phyloP scores from a whole-genome alignment of 768 basidiomycete genomes.

The Rhizopogon salebrosus region DNA sequence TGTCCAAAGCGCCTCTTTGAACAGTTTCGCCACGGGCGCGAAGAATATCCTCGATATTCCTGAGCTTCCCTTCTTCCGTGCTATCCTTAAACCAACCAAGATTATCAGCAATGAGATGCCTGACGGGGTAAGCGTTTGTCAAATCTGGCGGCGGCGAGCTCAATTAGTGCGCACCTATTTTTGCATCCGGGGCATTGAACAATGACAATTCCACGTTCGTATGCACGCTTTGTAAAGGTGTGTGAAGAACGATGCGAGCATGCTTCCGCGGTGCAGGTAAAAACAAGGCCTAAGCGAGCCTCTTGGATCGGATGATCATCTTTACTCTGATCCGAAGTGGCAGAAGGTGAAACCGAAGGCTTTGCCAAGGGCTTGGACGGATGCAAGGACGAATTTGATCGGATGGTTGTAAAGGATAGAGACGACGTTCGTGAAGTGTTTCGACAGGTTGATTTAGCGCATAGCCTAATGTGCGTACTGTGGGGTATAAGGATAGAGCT shows the following conservation, averaged over 20 bases:
- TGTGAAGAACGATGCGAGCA: slow-evolving; percentile 84
- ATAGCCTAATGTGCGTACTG: neutral
- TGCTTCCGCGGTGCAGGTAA: slow-evolving; percentile 76
- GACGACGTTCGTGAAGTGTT: too few species aligned
- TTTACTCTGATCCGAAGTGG: slow-evolving; percentile 12
- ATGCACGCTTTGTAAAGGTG: slow-evolving; percentile 79
- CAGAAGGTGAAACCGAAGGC: neutral
- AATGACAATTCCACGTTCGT: slow-evolving; percentile 84
- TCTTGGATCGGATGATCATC: slow-evolving; percentile 36
- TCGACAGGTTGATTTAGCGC: neutral
- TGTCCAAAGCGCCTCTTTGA: slow-evolving; percentile 41
- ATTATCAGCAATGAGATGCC: slow-evolving; percentile 86
- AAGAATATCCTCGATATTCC: slow-evolving; percentile 81
- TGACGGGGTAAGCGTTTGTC: slow-evolving; percentile 19
- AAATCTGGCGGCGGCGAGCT: neutral
- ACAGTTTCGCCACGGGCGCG: slow-evolving; percentile 76
- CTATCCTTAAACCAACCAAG: slow-evolving; percentile 88
- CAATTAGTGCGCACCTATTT: slow-evolving; percentile 55
- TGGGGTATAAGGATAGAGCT: neutral
- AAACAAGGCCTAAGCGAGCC: slow-evolving; percentile 69
- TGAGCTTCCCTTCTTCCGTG: slow-evolving; percentile 65
- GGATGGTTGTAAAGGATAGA: slow-evolving; percentile 25
- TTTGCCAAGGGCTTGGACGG: neutral
- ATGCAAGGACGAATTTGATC: slow-evolving; percentile 12
- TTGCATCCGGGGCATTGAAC: slow-evolving; percentile 89